Evolutionary conservation across 805 yeast species (phyloP), one percentile per base, ranked within the genome.

Genomic region (Cyberlindnera nakhonratchasimensis): DNA sequence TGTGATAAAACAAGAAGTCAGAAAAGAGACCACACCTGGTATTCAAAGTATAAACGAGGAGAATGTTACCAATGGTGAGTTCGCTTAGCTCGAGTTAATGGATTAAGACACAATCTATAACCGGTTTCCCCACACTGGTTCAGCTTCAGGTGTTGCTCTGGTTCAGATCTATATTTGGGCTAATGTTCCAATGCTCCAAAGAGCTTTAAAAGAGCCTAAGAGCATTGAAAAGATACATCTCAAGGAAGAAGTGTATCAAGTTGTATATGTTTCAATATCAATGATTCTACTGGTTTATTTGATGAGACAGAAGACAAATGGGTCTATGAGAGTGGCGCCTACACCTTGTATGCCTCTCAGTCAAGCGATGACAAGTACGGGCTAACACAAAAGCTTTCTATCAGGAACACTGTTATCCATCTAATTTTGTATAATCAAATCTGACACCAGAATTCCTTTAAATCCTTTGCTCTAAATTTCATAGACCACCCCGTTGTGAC

Each of bases 191-290:
- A 56, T 51, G 35, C 51, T 52, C 35, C 66, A 65, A 30, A 70
- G 85, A 53, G 81, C 86, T 4, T 53, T 67, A 18, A 80, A 79
- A 59, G 85, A 70, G 62, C 67, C 80, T 55, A 79, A 75, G 55
- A 82, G 73, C 13, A 80, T 76, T 54, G 70, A 62, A 10, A 79
- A 80, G 60, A 70, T 73, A 3, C 53, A 42, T 28, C 53, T 80
- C 42, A 47, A 61, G 32, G 61, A 78, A 3, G 79, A 79, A 8
- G 71, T 69, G 45, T 45, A 65, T 5, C 55, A 58, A 33, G 50
- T 53, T 1, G 73, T 71, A 16, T 77, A 28, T 46, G 45, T 3
- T 49, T 75, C 21, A 62, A 69, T 1, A 37, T 72, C 43, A 72
- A 71, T 45, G 77, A 77, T 42, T 64, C 73, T 1, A 66, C 75